Base-by-base conservation (phyloP, 306 rosid genomes). In the Neltuma alba region DNA sequence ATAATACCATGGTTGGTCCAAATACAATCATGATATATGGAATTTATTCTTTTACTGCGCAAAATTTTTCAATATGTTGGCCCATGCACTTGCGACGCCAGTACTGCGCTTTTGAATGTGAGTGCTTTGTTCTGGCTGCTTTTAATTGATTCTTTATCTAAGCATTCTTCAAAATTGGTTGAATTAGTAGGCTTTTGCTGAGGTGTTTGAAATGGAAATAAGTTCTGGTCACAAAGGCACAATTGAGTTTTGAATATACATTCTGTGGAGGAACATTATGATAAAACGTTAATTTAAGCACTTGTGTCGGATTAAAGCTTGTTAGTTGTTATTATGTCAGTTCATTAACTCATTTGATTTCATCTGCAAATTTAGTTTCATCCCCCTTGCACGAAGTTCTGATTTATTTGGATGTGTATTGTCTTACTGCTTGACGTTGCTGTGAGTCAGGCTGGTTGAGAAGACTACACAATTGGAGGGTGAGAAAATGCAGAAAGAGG, bases 401-500 rank as follows among this genome's bases (percentile, higher is more conserved):
- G 62, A 23, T 72, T 12, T 70, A 33, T 37, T 47, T 68, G 50
- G 38, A 67, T 27, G 61, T 33, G 11, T 20, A 52, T 55, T 80
- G 76, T 80, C 62, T 78, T 38, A 69, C 77, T 45, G 21, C 36
- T 70, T 80, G 79, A 25, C 34, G 71, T 75, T 82, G 55, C 67
- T 78, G 42, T 57, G 81, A 61, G 60, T 85, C 97, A 96, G 99
- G 87, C 88, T 96, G 72, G 96, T 90, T 21, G 96, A 90, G 25
- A 96, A 93, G 83, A 91, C 98, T 45, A 88, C 92, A n/a, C 98
- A 96, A 70, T 76, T 96, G 76, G 99, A 96, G 87, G 96, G 96
- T 85, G 99, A 96, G 85, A 93, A 96, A 83, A 85, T 79, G 94
- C 98, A 96, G 89, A 96, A 96, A 81, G 99, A 93, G 87, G 85